Conservation (phyloP, 306 rosid species). For the Spatholobus suberectus region DNA sequence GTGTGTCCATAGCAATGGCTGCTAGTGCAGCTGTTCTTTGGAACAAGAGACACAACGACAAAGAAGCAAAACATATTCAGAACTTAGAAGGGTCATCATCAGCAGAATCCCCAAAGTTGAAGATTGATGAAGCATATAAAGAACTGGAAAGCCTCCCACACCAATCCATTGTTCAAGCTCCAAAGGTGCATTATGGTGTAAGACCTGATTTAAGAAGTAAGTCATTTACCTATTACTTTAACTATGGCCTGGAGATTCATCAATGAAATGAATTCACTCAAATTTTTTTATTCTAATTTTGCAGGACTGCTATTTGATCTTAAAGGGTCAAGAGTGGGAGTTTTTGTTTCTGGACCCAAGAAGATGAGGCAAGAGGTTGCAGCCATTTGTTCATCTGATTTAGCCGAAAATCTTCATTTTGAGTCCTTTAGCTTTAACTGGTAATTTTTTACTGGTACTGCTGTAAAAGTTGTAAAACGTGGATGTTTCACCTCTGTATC, state of each 20-base stretch:
- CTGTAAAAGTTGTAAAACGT: not conserved
- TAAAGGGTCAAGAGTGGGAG: constrained; percentile 62
- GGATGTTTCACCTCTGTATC: not conserved
- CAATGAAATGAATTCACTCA: not conserved
- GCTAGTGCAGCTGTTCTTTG: constrained; percentile 53
- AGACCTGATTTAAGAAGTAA: constrained; percentile 75
- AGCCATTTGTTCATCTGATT: constrained; percentile 67
- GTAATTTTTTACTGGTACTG: constrained; percentile 43
- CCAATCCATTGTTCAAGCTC: constrained; percentile 55
- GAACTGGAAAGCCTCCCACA: constrained; percentile 72
- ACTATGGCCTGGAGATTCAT: not conserved
- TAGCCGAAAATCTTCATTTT: constrained; percentile 63
- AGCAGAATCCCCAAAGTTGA: constrained; percentile 28
- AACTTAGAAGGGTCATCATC: constrained; percentile 52
- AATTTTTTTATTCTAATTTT: not conserved
- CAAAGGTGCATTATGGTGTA: constrained; percentile 64
- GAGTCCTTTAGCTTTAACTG: constrained; percentile 78
- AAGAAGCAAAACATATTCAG: constrained; percentile 54
- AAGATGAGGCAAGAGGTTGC: constrained; percentile 75
- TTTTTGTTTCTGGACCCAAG: constrained; percentile 71
- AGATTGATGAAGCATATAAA: constrained; percentile 35
- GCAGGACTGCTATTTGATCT: constrained; percentile 53
- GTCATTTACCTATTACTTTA: constrained; percentile 23
- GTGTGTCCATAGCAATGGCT: constrained; percentile 49
- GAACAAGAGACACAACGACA: constrained; percentile 52